A percentile compares a stretch with the other conserved stretches of the same genome.
These are phyloP conservation scores for Pleurotus citrinopileatus DNA, from an alignment of 768 basidiomycete genomes.

Conservation along the genomic window DNA sequence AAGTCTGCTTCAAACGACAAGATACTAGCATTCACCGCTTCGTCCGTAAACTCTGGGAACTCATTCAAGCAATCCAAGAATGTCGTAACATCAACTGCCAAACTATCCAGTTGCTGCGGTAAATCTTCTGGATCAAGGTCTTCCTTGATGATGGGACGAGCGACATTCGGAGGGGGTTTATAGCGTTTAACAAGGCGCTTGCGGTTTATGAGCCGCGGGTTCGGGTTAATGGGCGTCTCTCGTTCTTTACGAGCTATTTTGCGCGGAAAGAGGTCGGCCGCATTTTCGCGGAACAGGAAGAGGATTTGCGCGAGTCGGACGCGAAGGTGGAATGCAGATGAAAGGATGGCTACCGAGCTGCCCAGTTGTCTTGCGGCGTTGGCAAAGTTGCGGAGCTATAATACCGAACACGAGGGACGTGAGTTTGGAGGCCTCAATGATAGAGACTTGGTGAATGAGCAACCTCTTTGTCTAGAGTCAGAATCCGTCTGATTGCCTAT, in stretches of 20 bases:
- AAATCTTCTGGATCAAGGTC: conserved; percentile 63
- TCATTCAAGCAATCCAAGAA: conserved; percentile 73
- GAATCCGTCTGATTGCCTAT: conserved; percentile 1
- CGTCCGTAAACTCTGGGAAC: conserved; percentile 76
- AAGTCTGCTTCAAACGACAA: conserved; percentile 67
- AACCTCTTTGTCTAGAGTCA: conserved; percentile 8
- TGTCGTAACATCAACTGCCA: conserved; percentile 65
- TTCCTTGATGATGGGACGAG: conserved; percentile 51
- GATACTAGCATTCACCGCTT: conserved; percentile 67
- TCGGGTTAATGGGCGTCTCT: conserved; percentile 30
- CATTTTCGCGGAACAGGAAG: conserved; percentile 72
- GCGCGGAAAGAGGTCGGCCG: conserved; percentile 72
- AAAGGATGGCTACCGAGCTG: conserved; percentile 73
- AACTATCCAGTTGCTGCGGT: conserved; percentile 57
- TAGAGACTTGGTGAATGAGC: not conserved
- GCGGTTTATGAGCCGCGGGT: conserved; percentile 26
- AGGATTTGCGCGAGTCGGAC: conserved; percentile 66
- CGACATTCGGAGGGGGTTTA: conserved; percentile 46
- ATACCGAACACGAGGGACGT: not conserved
- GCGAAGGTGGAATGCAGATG: conserved; percentile 70
- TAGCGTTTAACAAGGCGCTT: conserved; percentile 26
- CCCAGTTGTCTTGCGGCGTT: conserved; percentile 76
- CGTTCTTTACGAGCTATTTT: conserved; percentile 47
- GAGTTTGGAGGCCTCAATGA: not conserved
- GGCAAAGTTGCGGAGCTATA: conserved; percentile 71